These are phyloP conservation scores for Phytophthora litchii DNA, from an alignment of 352 stramenopile species.

Conservation along the genomic window DNA sequence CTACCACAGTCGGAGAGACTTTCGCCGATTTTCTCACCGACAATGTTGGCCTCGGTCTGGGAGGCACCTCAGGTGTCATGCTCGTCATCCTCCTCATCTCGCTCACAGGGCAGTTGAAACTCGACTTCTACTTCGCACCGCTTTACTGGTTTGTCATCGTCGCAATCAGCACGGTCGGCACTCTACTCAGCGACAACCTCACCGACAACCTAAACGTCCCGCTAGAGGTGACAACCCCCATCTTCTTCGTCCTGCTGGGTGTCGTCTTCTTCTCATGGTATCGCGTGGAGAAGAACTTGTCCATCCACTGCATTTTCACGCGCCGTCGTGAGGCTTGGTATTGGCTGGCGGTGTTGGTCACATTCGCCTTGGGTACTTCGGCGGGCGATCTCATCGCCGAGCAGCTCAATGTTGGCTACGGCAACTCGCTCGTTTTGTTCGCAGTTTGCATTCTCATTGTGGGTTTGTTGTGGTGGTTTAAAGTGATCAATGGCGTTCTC, in stretches of 20 bases:
- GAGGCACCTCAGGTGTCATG: conserved; percentile 25
- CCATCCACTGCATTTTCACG: conserved; percentile 32
- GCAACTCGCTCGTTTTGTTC: conserved; percentile 34
- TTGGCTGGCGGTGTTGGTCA: conserved; percentile 32
- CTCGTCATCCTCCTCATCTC: conserved; percentile 18
- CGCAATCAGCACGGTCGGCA: conserved; percentile 33
- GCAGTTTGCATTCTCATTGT: conserved; percentile 26
- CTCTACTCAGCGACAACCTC: conserved; percentile 32
- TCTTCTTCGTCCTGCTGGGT: conserved; percentile 28
- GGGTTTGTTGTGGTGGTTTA: conserved; percentile 21
- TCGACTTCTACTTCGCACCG: conserved; percentile 24
- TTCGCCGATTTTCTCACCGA: conserved; percentile 34
- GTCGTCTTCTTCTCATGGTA: conserved; percentile 25
- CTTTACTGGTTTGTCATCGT: conserved; percentile 39
- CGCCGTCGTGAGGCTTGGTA: conserved; percentile 26
- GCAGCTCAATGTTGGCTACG: conserved; percentile 31
- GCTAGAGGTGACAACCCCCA: conserved; percentile 13
- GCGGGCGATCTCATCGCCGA: conserved; percentile 34
- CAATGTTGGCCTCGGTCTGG: conserved; percentile 21
- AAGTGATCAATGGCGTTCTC: conserved; percentile 27
- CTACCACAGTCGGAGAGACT: conserved; percentile 33
- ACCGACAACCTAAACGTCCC: conserved; percentile 31
- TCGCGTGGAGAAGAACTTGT: conserved; percentile 10
- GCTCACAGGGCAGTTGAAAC: conserved; percentile 17
- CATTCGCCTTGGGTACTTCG: conserved; percentile 30